Evolutionary conservation across 139 green algal genomes (phyloP), one percentile per base, ranked within the genome.

Genomic region (Eudorina sp.): DNA sequence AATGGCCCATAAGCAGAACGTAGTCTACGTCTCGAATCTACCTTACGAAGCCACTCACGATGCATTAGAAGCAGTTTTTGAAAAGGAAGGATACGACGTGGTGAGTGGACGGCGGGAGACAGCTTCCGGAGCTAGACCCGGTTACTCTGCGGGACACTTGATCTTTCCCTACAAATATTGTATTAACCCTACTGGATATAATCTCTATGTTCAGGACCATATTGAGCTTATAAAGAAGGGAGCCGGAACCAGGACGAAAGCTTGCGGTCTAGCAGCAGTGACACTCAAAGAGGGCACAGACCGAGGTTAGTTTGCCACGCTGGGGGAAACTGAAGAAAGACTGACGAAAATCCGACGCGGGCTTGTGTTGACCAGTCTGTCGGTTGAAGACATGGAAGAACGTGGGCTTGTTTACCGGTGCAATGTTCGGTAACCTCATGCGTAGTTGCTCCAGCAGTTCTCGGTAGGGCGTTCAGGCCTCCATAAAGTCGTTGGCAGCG

Each of bases 181-280:
- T 53, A 29, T 66, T 66, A 25, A 66, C 8, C 48, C 13, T 55
- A 13, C 48, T 13, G 48, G 13, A 55, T 55, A 13, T 55, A 55
- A 55, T 11, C 38, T 38, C 62, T 7, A 40, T 72, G 41, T 84
- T 25, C 58, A 85, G 79, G 80, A 86, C 13, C 80, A 48, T 31
- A 76, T 76, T 16, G 80, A 86, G 80, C 80, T 86, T 13, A 48
- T 86, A 40, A 76, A 46, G 41, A 86, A 86, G 16, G 81, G 81
- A 29, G 64, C 81, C 6, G 81, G 81, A 3, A 69, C 81, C 29
- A 69, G 81, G 13, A 87, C 64, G 7, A 87, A 87, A 68, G 45
- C 64, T 1, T 87, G 81, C n/a, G 81, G 81, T 0, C 64, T 87
- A 6, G 81, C 81, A 29, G 62, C 64, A 0, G 81, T 87, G 1